Base-by-base conservation (phyloP, 129 eudicot genomes). In the Solidago caesia region DNA sequence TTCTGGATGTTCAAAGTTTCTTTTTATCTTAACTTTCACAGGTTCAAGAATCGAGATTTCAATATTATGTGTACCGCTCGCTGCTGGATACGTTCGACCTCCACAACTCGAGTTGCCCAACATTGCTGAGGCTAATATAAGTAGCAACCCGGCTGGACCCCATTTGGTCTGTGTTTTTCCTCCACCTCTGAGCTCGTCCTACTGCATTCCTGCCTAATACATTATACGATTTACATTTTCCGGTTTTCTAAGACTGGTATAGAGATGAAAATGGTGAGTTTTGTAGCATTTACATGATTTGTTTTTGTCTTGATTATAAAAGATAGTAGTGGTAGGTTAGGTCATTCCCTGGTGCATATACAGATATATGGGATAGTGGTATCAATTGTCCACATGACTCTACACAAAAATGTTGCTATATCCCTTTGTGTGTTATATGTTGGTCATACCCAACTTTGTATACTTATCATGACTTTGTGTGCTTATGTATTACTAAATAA, bases 91-190 rank as follows among this genome's bases (percentile, higher is more conserved):
- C 71, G 96, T 95, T 4, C 87, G 90, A 6, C 99, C 99, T 21
- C 99, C 99, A 57, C 92, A 89, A 73, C 89, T 95, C 25, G 89
- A 91, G 16, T 74, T 95, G 76, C 97, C 99, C 53, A 64, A 84
- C 73, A 85, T 95, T 4, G 90, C 87, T 2, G 83, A 82, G 80
- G 86, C 89, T 0, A 87, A 91, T 75, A 84, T 95, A 80, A 91
- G 96, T 57, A 89, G 96, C 83, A 95, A 95, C 63, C 99, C 97
- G 44, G 94, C 99, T 3, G 96, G 92, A 2, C 97, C 99, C 68
- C 97, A 91, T 79, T 76, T 95, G 87, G 91, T 95, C 39, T 89
- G 99, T 29, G 90, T 95, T 71, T 84, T 89, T 80, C 99, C 99
- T 63, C 96, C 99, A 9, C 86, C 96, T 68, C 81, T 95, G 61